A percentile compares a stretch with the other conserved stretches of the same genome.
Conservation (phyloP, 345 rosid genomes). For the Bruguiera gymnorhiza region DNA sequence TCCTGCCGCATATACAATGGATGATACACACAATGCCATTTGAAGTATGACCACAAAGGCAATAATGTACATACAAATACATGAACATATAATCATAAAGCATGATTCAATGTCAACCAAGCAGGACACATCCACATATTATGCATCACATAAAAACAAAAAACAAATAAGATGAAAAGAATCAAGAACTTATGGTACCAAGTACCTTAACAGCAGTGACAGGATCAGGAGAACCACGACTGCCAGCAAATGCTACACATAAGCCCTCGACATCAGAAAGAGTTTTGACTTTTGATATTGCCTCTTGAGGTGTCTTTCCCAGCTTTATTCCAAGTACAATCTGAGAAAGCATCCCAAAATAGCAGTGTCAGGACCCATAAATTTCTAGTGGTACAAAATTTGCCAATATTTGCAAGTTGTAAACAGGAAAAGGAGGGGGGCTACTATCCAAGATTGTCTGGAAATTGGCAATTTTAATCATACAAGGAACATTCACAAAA, state of each 20-base stretch:
- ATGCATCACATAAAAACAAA: not conserved
- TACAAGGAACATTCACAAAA: not conserved
- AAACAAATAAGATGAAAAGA: not conserved
- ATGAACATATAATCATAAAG: not conserved
- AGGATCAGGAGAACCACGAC: constrained; percentile 67
- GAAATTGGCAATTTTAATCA: not conserved
- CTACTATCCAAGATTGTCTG: not conserved
- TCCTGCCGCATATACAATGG: constrained; percentile 43
- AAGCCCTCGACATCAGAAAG: constrained; percentile 92
- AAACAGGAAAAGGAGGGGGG: too few species aligned
- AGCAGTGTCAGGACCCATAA: constrained; percentile 11
- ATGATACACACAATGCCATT: too few species aligned
- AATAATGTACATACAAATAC: too few species aligned
- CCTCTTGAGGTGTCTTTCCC: constrained; percentile 76
- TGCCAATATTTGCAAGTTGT: not conserved
- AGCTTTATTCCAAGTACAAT: constrained; percentile 82
- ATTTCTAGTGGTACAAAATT: not conserved
- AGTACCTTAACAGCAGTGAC: constrained; percentile 82
- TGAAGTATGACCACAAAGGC: too few species aligned
- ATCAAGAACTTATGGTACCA: constrained; percentile 12
- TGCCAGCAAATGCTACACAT: constrained; percentile 62
- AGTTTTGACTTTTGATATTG: constrained; percentile 67
- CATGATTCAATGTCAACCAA: not conserved
- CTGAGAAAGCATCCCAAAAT: constrained; percentile 37
- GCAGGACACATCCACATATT: not conserved